Base-by-base conservation (phyloP, 2,329 filamentous ascomycete species). In the Septoria petroselini region DNA sequence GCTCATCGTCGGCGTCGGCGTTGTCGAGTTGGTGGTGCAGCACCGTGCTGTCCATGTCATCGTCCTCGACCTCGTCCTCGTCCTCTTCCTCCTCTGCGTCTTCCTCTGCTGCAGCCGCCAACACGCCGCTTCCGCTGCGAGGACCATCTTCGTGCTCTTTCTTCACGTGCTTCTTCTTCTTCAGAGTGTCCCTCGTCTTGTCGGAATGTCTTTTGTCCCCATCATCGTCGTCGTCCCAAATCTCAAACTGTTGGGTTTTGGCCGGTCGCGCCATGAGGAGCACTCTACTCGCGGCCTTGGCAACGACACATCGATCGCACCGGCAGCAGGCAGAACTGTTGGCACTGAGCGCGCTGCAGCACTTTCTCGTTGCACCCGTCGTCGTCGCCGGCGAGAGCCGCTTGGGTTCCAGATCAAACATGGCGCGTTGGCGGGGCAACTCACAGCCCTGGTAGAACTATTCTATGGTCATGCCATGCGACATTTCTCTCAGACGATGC, bases 221-320 rank as follows among this genome's bases (percentile, higher is more conserved):
- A 18, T 43, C 29, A 8, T 43, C 35, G 40, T 37, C 38, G 41
- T 58, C 57, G 14, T 58, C 42, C 35, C 46, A 58, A 34, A 58
- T 54, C 14, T 45, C 48, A 42, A 56, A 54, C 9, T 53, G 44
- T 12, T 57, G 46, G 17, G 48, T 48, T 31, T 58, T 59, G 59
- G 73, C 77, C 1, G 73, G 79, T 4, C 73, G 77, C 23, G 68
- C 75, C 14, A 86, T 86, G 38, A 31, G 29, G 15, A 33, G 41
- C 30, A 30, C 30, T 17, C 38, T 37, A 25, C 37, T 52, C 49
- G 44, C 27, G 8, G 43, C 43, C 35, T 33, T 38, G 15, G 23
- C 43, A 23, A 46, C 33, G 33, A 46, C 17, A 31, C 42, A 45
- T 9, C 42, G 19, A 34, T 45, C 42, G 31, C 42, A 45, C 19